Percentiles rank a stretch among this genome's conserved stretches.
Evolutionary conservation across 371 early-diverging fungal species (phyloP).

Genomic region (Enteropsectra breve): DNA sequence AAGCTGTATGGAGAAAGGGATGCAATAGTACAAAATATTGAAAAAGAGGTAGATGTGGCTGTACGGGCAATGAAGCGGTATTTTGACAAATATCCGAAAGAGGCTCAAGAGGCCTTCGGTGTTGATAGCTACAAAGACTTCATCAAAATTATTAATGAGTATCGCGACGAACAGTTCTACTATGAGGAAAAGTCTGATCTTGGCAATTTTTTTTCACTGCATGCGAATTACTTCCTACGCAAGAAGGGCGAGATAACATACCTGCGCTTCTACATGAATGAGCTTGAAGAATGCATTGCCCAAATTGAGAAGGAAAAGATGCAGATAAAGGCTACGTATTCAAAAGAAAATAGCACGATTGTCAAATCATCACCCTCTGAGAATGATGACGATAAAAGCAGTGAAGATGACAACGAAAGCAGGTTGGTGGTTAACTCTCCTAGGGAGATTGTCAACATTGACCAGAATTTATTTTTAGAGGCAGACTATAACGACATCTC

Average conservation of each 20-base stretch:
- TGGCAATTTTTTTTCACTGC: constrained; percentile 21
- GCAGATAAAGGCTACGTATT: constrained; percentile 10
- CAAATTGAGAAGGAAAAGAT: constrained; percentile 39
- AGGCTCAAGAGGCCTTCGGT: constrained; percentile 20
- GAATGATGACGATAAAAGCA: constrained; percentile 9
- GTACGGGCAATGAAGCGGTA: constrained; percentile 44
- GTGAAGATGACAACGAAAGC: constrained; percentile 1
- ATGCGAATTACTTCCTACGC: constrained; percentile 18
- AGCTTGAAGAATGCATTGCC: constrained; percentile 20
- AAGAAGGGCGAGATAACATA: not conserved
- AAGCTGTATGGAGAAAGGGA: constrained; percentile 45
- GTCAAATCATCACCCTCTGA: no score
- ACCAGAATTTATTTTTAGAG: constrained; percentile 36
- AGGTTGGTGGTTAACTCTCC: not conserved
- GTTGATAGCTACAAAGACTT: constrained; percentile 15
- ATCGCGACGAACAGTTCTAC: constrained; percentile 19
- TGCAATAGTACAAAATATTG: constrained; percentile 46
- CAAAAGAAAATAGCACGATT: constrained; percentile 11
- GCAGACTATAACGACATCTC: constrained; percentile 35
- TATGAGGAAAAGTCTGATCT: constrained; percentile 29
- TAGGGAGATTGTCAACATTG: not conserved
- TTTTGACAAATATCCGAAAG: constrained; percentile 26
- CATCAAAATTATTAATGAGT: not conserved
- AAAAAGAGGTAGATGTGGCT: constrained; percentile 50
- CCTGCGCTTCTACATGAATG: constrained; percentile 22